A percentile compares a stretch with the other conserved stretches of the same genome.
Conservation (phyloP, 345 rosid genomes). For the Sapria himalayana region DNA sequence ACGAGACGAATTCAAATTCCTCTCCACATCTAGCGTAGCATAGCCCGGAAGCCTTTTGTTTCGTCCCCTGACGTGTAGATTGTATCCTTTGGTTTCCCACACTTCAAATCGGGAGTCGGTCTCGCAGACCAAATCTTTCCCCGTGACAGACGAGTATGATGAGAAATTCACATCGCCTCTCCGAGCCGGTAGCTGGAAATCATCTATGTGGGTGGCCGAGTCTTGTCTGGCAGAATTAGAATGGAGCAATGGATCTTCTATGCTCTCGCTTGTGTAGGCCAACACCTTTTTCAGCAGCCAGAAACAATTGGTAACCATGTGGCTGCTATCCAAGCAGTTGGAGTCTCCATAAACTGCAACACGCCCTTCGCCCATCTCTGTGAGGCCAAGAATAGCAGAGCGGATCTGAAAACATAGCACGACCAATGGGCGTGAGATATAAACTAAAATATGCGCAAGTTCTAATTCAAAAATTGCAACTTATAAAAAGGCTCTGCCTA, state of each 20-base stretch:
- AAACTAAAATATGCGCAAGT: no score
- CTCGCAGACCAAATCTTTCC: constrained; percentile 53
- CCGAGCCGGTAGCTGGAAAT: constrained; percentile 56
- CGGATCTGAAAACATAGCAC: constrained; percentile 58
- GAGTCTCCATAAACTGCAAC: constrained; percentile 90
- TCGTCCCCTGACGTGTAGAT: constrained; percentile 47
- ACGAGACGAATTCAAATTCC: constrained; percentile 30
- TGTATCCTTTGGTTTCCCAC: constrained; percentile 83
- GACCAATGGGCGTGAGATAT: no score
- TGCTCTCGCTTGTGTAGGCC: constrained; percentile 50
- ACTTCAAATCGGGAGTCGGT: constrained; percentile 82
- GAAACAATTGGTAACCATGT: constrained; percentile 94
- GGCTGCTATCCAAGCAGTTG: constrained; percentile 91
- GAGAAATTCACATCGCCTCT: constrained; percentile 87
- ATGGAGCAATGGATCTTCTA: constrained; percentile 62
- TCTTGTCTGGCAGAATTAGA: constrained; percentile 30
- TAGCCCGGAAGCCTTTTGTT: constrained; percentile 54
- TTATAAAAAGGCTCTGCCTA: no score
- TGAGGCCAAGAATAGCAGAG: constrained; percentile 80
- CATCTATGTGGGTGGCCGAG: constrained; percentile 31
- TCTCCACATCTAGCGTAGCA: constrained; percentile 33
- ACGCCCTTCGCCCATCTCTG: constrained; percentile 55
- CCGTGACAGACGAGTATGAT: constrained; percentile 49
- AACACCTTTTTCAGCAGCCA: constrained; percentile 76
- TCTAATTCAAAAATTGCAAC: no score